These are phyloP conservation scores for Fraxinus paxiana DNA, from an alignment of 305 asterid genomes.

Conservation along the genomic window DNA sequence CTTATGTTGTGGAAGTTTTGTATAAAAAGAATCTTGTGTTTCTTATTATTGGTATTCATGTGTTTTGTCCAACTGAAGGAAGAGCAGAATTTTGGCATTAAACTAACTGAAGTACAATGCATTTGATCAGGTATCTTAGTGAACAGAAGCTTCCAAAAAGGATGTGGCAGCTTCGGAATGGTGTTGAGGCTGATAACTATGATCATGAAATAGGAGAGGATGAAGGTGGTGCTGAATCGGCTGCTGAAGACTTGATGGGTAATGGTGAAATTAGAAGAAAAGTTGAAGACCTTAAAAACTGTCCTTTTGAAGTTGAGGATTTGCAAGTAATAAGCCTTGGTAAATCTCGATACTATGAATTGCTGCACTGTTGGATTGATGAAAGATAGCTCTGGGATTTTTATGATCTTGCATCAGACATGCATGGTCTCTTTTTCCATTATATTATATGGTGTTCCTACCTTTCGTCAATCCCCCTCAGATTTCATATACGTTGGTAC, in stretches of 20 bases:
- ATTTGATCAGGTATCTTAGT: conserved; percentile 65
- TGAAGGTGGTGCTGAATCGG: conserved; percentile 51
- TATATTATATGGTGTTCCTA: conserved; percentile 17
- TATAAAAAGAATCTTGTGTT: not conserved
- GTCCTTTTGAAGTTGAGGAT: conserved; percentile 59
- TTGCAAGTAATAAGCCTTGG: conserved; percentile 72
- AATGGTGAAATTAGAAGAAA: conserved; percentile 49
- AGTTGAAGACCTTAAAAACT: conserved; percentile 52
- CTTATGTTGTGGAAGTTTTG: conserved; percentile 11
- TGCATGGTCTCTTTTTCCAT: conserved; percentile 5
- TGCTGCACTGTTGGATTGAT: conserved; percentile 1
- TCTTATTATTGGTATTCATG: conserved; percentile 4
- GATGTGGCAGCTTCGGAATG: conserved; percentile 66
- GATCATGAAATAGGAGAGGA: conserved; percentile 43
- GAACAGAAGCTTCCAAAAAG: conserved; percentile 68
- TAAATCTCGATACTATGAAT: conserved; percentile 29
- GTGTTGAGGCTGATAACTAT: conserved; percentile 37
- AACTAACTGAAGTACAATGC: conserved; percentile 20
- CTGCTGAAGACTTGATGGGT: conserved; percentile 45
- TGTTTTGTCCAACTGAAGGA: not conserved
- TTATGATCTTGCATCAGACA: not conserved
- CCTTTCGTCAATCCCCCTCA: not conserved
- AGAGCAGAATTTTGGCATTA: conserved; percentile 5
- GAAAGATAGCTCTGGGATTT: conserved; percentile 11
- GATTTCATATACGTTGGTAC: conserved; percentile 3